Conservation (phyloP, 805 yeast species). For the Metschnikowia picachoensis region DNA sequence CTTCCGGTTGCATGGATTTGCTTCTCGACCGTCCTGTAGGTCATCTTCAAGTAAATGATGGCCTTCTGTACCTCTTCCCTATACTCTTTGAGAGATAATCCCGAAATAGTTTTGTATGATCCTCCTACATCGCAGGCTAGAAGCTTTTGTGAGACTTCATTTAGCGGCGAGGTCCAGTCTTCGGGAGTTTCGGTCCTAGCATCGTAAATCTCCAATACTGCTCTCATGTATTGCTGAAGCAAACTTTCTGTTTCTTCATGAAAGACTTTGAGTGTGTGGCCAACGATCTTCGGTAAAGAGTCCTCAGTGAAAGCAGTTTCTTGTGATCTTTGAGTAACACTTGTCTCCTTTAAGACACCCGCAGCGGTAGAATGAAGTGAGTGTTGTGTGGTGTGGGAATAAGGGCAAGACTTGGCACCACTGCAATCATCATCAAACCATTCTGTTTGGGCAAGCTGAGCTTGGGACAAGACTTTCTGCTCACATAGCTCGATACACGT, state of each 20-base stretch:
- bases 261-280: neutral
- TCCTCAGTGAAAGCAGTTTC: neutral
- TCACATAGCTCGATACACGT: no score
- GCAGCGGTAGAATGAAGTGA: neutral
- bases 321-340: neutral
- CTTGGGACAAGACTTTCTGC: neutral
- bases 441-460: neutral
- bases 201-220: neutral
- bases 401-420: neutral
- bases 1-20: neutral
- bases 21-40: neutral
- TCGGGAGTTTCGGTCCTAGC: neutral
- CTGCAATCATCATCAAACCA: neutral
- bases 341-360: neutral
- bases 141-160: neutral
- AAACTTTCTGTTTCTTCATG: neutral
- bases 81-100: neutral
- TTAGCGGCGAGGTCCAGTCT: neutral
- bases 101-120: neutral
- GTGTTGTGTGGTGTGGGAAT: neutral
- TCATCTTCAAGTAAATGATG: neutral
- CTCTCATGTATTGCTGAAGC: constrained; percentile 1
- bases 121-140: neutral
- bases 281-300: neutral
- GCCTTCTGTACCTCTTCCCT: constrained; percentile 3